Percentiles rank a stretch among this genome's conserved stretches.
These are phyloP conservation scores for Artemisia annua DNA, from an alignment of 129 eudicot species.

Conservation along the genomic window DNA sequence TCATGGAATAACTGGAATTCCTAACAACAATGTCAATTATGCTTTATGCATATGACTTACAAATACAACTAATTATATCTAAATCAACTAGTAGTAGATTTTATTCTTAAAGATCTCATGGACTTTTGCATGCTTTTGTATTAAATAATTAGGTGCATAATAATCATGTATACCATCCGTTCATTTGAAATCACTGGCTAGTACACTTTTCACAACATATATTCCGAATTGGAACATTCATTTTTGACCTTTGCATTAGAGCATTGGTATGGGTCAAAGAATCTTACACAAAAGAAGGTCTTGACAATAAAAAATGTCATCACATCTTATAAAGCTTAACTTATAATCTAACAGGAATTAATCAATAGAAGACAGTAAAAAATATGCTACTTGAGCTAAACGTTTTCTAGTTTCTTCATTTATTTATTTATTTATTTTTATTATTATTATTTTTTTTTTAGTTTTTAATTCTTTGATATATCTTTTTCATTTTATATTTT, in stretches of 20 bases:
- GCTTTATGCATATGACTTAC: too few relatives aligned
- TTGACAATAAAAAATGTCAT: not conserved
- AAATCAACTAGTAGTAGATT: too few relatives aligned
- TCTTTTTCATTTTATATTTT: not conserved
- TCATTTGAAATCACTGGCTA: not conserved
- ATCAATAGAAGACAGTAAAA: not conserved
- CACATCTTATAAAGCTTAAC: too few relatives aligned
- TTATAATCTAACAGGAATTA: not conserved
- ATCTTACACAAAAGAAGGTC: slow-evolving; percentile 5
- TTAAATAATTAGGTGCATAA: not conserved
- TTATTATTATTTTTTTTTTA: too few relatives aligned
- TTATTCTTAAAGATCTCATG: too few relatives aligned
- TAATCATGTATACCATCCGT: not conserved
- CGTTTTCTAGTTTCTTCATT: not conserved
- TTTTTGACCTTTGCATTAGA: not conserved
- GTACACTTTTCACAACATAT: not conserved
- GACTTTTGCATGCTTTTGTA: not conserved
- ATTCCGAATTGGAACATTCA: not conserved
- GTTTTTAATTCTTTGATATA: too few relatives aligned
- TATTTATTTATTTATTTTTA: too few relatives aligned
- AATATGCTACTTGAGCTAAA: not conserved
- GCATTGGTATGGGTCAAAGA: slow-evolving; percentile 12
- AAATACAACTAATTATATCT: too few relatives aligned
- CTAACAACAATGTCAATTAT: too few relatives aligned
- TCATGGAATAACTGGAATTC: too few relatives aligned